Evolutionary conservation across 2,329 filamentous ascomycete genomes (phyloP).

Genomic region (Monosporascus sp.): DNA sequence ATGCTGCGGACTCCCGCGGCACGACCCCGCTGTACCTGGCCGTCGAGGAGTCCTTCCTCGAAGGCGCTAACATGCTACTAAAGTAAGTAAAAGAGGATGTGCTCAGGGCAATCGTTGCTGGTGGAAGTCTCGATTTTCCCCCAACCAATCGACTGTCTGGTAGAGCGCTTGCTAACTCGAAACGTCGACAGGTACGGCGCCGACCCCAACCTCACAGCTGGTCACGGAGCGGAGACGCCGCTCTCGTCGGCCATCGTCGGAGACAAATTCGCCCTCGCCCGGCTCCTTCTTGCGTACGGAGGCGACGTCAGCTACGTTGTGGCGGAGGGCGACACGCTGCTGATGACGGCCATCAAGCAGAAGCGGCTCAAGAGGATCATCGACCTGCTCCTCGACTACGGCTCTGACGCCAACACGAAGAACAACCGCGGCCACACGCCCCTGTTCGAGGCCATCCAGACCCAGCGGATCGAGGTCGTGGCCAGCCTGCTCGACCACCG

Average conservation of each 20-base stretch:
- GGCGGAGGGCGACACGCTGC: slow-evolving; percentile 52
- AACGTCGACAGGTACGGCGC: slow-evolving; percentile 43
- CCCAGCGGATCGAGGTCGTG: slow-evolving; percentile 40
- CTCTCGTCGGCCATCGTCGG: slow-evolving; percentile 44
- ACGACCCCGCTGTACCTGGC: slow-evolving; percentile 46
- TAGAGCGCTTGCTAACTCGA: slow-evolving; percentile 1
- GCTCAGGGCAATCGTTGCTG: too few species aligned
- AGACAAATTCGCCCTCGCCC: slow-evolving; percentile 50
- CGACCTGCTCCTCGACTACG: slow-evolving; percentile 36
- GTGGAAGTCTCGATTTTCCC: neutral
- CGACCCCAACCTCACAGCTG: slow-evolving; percentile 47
- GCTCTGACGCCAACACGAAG: slow-evolving; percentile 47
- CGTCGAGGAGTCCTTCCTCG: slow-evolving; percentile 47
- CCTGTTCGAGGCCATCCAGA: slow-evolving; percentile 44
- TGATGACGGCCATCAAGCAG: slow-evolving; percentile 56
- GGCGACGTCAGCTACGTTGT: slow-evolving; percentile 50
- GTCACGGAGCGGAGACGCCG: slow-evolving; percentile 48
- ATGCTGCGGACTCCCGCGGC: slow-evolving; percentile 41
- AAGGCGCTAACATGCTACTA: slow-evolving; percentile 53
- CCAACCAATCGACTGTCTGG: neutral
- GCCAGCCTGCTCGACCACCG: slow-evolving; percentile 48
- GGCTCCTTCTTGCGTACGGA: slow-evolving; percentile 56
- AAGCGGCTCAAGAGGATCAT: slow-evolving; percentile 36
- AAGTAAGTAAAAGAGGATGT: slow-evolving; percentile 30
- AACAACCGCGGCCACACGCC: slow-evolving; percentile 44